A percentile compares a stretch with the other conserved stretches of the same genome.
Conservation (phyloP, 1,284 basidiomycete species). For the Apiotrichum porosum region DNA sequence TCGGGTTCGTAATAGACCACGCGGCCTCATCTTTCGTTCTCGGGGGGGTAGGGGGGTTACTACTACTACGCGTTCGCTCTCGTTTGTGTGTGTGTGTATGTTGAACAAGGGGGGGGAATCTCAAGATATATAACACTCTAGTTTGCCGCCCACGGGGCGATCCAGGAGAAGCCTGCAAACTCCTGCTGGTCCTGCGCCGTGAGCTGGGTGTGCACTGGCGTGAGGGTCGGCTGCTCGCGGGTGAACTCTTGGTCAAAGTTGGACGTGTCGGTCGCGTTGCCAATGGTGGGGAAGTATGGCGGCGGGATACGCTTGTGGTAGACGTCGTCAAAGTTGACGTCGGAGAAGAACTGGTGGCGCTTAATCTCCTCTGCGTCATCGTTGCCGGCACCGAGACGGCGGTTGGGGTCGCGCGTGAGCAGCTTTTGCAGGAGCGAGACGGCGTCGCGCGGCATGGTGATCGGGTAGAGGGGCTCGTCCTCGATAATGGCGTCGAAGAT, state of each 20-base stretch:
- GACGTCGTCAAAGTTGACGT: conserved; percentile 94
- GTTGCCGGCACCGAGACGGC: conserved; percentile 89
- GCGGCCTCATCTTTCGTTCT: no score
- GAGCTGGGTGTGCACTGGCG: conserved; percentile 92
- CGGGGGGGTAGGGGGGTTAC: no score
- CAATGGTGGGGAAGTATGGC: conserved; percentile 91
- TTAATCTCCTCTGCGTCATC: conserved; percentile 97
- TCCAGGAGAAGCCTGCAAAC: conserved; percentile 91
- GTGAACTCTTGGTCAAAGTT: conserved; percentile 98
- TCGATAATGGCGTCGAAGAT: conserved; percentile 99
- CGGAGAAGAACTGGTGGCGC: conserved; percentile 95
- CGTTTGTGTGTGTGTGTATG: background rate
- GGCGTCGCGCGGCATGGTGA: conserved; percentile 98
- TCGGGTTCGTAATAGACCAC: no score
- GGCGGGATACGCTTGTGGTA: conserved; percentile 93
- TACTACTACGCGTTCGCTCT: no score
- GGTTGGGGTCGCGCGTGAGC: conserved; percentile 84
- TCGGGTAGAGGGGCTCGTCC: conserved; percentile 96
- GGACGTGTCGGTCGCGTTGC: conserved; percentile 54
- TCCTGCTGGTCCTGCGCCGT: conserved; percentile 89
- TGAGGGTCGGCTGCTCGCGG: conserved; percentile 90
- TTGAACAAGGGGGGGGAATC: background rate
- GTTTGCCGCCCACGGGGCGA: conserved; percentile 31
- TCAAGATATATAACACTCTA: no score
- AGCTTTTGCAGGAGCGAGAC: conserved; percentile 95